Evolutionary conservation across 257 asterid genomes (phyloP), one percentile per base, ranked within the genome.

Genomic region (Knoxia roxburghii): DNA sequence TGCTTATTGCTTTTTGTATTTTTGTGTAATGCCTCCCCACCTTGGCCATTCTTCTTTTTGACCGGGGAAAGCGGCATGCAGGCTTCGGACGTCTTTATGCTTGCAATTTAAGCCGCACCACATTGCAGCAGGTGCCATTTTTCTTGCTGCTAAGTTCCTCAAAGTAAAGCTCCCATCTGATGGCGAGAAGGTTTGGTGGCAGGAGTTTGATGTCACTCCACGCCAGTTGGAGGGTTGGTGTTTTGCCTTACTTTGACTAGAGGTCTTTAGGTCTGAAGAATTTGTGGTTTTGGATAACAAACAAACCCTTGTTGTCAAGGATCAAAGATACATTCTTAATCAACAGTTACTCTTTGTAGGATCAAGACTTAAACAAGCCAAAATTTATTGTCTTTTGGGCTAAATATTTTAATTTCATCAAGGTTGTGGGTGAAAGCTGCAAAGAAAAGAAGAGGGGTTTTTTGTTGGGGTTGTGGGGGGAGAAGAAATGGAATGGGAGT

Each of bases 101-200:
- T 82, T 94, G 88, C 99, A 94, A 75, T 94, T 94, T 87, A 90
- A 88, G 93, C 99, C 97, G 68, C 98, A 94, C 68, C 99, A 94
- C 84, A 87, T 94, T 73, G 99, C 99, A 74, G 99, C 99, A 70
- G 99, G 99, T 78, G 97, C 99, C 64, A 94, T 94, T 78, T 94
- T 94, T 73, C 97, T 94, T 60, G 99, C 99, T 75, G 97, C 98
- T 81, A 90, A 94, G 91, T 94, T 94, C 75, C 97, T 94, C 66
- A 90, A 89, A 89, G 97, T 94, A 67, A 94, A 88, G 91, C 97
- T 94, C 79, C 97, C 99, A 60, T 76, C 87, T 76, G 99, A 94
- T 50, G 89, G 92, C 8, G 97, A 90, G 82, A 90, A 88, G 86
- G 89, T 85, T 79, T 94, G 99, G 99, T 90, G 99, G 99, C 99